Percentiles rank a stretch among this genome's conserved stretches.
These are phyloP conservation scores for Draba incana DNA, from an alignment of 345 rosid species.

Conservation along the genomic window DNA sequence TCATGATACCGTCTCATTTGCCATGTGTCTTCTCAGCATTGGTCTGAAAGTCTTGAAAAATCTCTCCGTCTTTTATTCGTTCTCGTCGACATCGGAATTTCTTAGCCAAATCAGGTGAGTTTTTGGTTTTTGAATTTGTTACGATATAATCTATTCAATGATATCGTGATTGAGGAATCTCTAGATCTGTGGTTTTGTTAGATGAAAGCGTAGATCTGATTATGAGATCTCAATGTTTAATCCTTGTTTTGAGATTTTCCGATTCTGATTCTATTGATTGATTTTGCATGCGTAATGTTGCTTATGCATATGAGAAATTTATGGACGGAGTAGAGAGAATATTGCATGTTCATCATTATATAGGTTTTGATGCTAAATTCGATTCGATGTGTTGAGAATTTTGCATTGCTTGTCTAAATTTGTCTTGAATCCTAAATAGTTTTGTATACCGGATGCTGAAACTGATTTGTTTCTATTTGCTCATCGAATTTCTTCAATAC, in stretches of 20 bases:
- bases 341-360: constrained; percentile 5
- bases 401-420: background rate
- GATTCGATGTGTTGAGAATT: constrained; percentile 14
- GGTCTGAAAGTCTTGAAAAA: constrained; percentile 7
- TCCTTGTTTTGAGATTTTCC: background rate
- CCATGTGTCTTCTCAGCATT: too few relatives aligned
- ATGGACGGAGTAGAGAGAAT: background rate
- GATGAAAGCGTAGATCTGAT: constrained; percentile 33
- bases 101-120: constrained; percentile 18
- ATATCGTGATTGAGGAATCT: background rate
- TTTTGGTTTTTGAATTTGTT: background rate
- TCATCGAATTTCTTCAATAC: background rate
- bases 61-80: background rate
- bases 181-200: constrained; percentile 25
- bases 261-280: constrained; percentile 20
- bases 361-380: constrained; percentile 3
- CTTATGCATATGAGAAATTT: background rate
- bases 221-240: constrained; percentile 24
- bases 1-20: too few relatives aligned
- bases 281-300: constrained; percentile 1
- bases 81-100: constrained; percentile 27
- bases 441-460: background rate
- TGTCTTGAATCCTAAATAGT: background rate
- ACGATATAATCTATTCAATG: background rate
- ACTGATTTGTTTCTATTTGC: background rate